Conservation (phyloP, 1,284 basidiomycete species). For the Chondrostereum purpureum region DNA sequence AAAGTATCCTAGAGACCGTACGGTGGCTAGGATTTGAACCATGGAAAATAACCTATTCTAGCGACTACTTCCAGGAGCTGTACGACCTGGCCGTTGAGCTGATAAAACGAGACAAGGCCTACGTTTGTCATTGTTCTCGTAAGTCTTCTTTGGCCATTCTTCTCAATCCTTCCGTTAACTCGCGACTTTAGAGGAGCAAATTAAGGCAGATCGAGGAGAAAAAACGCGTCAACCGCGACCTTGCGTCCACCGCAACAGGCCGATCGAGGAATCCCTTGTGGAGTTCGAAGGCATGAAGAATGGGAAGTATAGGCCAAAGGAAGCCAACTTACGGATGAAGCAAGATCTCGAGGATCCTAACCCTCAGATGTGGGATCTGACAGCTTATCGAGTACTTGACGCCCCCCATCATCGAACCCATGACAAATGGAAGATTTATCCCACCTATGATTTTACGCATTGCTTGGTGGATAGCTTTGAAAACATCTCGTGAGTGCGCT, state of each 20-base stretch:
- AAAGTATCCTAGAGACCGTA: slow-evolving; percentile 92
- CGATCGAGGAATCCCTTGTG: slow-evolving; percentile 76
- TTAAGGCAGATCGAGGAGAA: slow-evolving; percentile 82
- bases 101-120: slow-evolving; percentile 87
- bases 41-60: slow-evolving; percentile 98
- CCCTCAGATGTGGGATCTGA: slow-evolving; percentile 99
- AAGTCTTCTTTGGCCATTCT: slow-evolving; percentile 24
- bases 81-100: slow-evolving; percentile 90
- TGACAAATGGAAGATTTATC: slow-evolving; percentile 91
- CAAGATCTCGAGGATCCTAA: slow-evolving; percentile 91
- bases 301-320: slow-evolving; percentile 85
- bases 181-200: slow-evolving; percentile 72
- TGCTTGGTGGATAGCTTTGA: slow-evolving; percentile 98
- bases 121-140: slow-evolving; percentile 96
- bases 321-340: slow-evolving; percentile 96
- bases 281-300: slow-evolving; percentile 94
- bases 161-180: slow-evolving; percentile 8
- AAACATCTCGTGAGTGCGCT: slow-evolving; percentile 84
- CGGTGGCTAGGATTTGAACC: slow-evolving; percentile 98
- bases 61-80: slow-evolving; percentile 91
- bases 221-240: slow-evolving; percentile 80
- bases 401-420: slow-evolving; percentile 92
- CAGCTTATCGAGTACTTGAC: slow-evolving; percentile 91
- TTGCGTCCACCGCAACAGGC: slow-evolving; percentile 83
- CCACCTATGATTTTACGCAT: slow-evolving; percentile 99